These are phyloP conservation scores for Leucogyrophana mollusca DNA, from an alignment of 768 basidiomycete genomes.

Conservation along the genomic window DNA sequence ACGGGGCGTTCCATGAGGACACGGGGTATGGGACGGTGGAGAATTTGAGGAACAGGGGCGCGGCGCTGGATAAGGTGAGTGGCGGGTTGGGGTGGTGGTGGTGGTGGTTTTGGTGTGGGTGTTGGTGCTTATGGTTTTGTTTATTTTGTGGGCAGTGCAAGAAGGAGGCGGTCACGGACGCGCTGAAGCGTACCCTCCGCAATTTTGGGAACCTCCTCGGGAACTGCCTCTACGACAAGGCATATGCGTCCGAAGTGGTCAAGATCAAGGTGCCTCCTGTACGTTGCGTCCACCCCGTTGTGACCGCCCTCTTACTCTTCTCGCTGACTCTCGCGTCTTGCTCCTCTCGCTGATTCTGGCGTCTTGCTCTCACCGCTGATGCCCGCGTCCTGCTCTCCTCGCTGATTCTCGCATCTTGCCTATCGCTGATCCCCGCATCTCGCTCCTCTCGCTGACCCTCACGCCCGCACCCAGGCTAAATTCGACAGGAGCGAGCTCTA, in stretches of 20 bases:
- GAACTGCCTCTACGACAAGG: slow-evolving; percentile 96
- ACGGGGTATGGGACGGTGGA: slow-evolving; percentile 88
- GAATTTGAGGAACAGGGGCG: slow-evolving; percentile 81
- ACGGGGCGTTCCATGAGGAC: slow-evolving; percentile 92
- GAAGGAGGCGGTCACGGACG: slow-evolving; percentile 98
- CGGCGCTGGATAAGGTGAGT: slow-evolving; percentile 89
- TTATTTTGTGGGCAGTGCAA: slow-evolving; percentile 67
- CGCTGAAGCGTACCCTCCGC: slow-evolving; percentile 83
- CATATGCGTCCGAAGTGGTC: slow-evolving; percentile 76
- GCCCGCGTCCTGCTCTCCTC: no score
- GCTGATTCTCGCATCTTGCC: no score
- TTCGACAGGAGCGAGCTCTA: slow-evolving; percentile 68
- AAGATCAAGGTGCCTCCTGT: slow-evolving; percentile 88
- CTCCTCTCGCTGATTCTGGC: no score
- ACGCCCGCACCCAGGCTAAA: slow-evolving; percentile 45
- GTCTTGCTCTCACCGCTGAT: no score
- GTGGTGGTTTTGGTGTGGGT: neutral
- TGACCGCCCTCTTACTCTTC: neutral
- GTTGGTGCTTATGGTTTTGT: slow-evolving; percentile 1
- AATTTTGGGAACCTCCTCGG: slow-evolving; percentile 95
- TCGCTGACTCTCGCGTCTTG: no score
- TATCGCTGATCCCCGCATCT: no score
- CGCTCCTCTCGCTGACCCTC: no score
- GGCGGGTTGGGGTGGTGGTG: no score
- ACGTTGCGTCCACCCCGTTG: slow-evolving; percentile 27